Evolutionary conservation across 2,329 filamentous ascomycete genomes (phyloP).

Genomic region (Sphaceloma murrayae): DNA sequence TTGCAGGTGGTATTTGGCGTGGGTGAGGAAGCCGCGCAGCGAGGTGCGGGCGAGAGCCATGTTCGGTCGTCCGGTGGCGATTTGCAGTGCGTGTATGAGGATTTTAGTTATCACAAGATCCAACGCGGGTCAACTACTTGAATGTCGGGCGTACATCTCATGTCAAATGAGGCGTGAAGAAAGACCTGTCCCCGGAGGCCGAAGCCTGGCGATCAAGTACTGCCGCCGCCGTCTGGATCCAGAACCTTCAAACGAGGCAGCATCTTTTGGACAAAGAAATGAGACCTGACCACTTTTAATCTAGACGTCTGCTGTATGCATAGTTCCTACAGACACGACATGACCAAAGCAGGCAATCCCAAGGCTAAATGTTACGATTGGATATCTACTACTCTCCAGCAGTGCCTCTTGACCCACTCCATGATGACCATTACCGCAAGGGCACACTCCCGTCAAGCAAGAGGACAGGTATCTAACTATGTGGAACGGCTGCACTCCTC

Average conservation of each 20-base stretch:
- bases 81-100: background rate
- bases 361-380: constrained; percentile 11
- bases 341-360: background rate
- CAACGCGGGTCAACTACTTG: too few species aligned
- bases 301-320: too few species aligned
- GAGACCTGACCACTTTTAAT: too few species aligned
- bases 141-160: too few species aligned
- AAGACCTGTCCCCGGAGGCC: too few species aligned
- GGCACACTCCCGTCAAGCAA: constrained; percentile 7
- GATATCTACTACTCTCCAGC: constrained; percentile 9
- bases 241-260: too few species aligned
- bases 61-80: background rate
- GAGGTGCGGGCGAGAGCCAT: constrained; percentile 39
- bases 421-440: constrained; percentile 2
- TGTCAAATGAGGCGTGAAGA: too few species aligned
- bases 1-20: constrained; percentile 36
- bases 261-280: too few species aligned
- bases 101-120: background rate
- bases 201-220: too few species aligned
- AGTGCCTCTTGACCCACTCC: constrained; percentile 1
- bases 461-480: constrained; percentile 17
- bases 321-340: too few species aligned
- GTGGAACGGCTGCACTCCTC: constrained; percentile 5
- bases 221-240: background rate
- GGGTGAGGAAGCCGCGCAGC: constrained; percentile 37